These are phyloP conservation scores for Claviceps purpurea DNA, from an alignment of 2,329 filamentous ascomycete species.

Conservation along the genomic window DNA sequence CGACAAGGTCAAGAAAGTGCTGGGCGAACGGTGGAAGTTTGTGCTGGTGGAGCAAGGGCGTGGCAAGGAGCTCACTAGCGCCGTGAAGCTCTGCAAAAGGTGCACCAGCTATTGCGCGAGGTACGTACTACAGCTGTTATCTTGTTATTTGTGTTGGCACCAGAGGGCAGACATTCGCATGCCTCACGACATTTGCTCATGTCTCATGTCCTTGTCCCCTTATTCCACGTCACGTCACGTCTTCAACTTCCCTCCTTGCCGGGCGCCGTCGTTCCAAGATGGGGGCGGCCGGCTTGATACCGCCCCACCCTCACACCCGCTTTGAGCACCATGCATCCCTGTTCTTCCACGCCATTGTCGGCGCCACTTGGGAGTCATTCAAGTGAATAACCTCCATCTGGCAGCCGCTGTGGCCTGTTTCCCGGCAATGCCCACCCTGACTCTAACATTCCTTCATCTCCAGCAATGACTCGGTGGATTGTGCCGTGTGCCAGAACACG, in stretches of 20 bases:
- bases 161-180: not conserved
- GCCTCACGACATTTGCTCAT: too few species aligned
- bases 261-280: not conserved
- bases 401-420: not conserved
- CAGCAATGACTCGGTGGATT: conserved; percentile 91
- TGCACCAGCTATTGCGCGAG: conserved; percentile 84
- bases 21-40: conserved; percentile 94
- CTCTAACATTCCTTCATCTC: not conserved
- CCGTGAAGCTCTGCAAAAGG: conserved; percentile 90
- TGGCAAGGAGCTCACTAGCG: conserved; percentile 89
- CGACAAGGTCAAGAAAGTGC: conserved; percentile 82
- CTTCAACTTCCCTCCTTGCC: conserved; percentile 2
- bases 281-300: not conserved
- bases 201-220: not conserved
- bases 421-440: not conserved
- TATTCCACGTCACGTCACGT: not conserved
- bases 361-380: not conserved
- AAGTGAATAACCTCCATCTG: not conserved
- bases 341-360: conserved; percentile 1
- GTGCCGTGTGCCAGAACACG: conserved; percentile 84
- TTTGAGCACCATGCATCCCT: conserved; percentile 6
- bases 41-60: conserved; percentile 88
- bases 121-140: conserved; percentile 30
- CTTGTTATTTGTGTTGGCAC: too few species aligned
- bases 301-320: conserved; percentile 2